Evolutionary conservation across 2,329 filamentous ascomycete genomes (phyloP).

Genomic region (Lachnellula arida): DNA sequence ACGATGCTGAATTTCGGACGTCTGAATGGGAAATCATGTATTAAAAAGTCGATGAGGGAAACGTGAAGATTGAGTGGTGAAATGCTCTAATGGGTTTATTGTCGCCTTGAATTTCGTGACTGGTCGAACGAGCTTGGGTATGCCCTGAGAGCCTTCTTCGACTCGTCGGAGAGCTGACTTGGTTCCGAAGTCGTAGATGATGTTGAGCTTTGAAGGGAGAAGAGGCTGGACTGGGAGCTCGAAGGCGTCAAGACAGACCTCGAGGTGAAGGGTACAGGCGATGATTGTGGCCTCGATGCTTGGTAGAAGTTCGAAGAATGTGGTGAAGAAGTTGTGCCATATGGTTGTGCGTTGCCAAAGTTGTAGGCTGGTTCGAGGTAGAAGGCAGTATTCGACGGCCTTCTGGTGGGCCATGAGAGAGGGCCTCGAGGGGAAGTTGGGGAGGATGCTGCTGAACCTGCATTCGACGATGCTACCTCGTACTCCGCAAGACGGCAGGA

Average conservation of each 20-base stretch:
- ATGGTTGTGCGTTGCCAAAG: slow-evolving; percentile 61
- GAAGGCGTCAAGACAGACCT: slow-evolving; percentile 58
- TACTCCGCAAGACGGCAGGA: slow-evolving; percentile 84
- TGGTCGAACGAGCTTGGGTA: slow-evolving; percentile 90
- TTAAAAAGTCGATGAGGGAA: background rate
- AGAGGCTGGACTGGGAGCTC: slow-evolving; percentile 79
- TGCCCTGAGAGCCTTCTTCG: slow-evolving; percentile 72
- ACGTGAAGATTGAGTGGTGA: background rate
- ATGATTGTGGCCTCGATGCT: slow-evolving; percentile 46
- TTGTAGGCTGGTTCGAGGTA: slow-evolving; percentile 71
- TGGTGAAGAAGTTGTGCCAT: slow-evolving; percentile 45
- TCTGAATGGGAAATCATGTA: slow-evolving; percentile 6
- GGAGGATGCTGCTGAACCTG: slow-evolving; percentile 55
- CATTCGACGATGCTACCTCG: slow-evolving; percentile 60
- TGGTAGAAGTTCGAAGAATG: slow-evolving; percentile 37
- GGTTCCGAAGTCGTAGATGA: slow-evolving; percentile 49
- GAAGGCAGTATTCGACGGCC: slow-evolving; percentile 48
- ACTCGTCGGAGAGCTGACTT: slow-evolving; percentile 65
- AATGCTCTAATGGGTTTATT: slow-evolving; percentile 27
- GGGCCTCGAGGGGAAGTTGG: slow-evolving; percentile 45
- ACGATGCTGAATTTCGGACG: slow-evolving; percentile 19
- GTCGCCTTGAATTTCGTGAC: slow-evolving; percentile 31
- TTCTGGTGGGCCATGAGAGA: slow-evolving; percentile 48
- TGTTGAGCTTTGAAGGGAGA: slow-evolving; percentile 65
- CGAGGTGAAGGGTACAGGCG: slow-evolving; percentile 34